Base-by-base conservation (phyloP, 768 basidiomycete genomes). In the Rhodotorula diobovata region DNA sequence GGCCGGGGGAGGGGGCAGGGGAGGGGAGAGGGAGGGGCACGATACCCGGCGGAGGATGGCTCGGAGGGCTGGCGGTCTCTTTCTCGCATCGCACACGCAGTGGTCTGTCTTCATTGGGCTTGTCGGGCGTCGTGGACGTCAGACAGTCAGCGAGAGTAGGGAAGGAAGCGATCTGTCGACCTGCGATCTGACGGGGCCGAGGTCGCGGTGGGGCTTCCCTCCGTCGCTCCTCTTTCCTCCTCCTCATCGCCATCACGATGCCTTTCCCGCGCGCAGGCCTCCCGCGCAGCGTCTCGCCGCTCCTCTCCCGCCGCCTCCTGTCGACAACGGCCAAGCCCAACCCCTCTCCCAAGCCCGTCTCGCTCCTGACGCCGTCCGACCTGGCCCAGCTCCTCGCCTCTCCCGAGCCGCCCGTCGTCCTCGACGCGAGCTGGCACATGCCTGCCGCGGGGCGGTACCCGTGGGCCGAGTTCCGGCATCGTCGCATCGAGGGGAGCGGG, bases 381-480 rank as follows among this genome's bases (percentile, higher is more conserved):
- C 77, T 81, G 62, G 71, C 77, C 39, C 63, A 74, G 45, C 78
- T 81, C 5, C 76, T 78, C 65, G 53, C 75, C 81, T 58, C 80
- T 87, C 59, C 37, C 41, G 66, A 56, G 23, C 69, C 61, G 37
- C 45, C 54, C 43, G 61, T 67, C 82, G 16, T 80, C 89, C 74
- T 83, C 45, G 95, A 98, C 78, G 87, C 88, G 34, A 88, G 87
- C 61, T 97, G 94, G 95, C 89, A 90, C 80, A 96, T 97, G 95
- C 95, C 94, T 61, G 66, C 34, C 18, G 53, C 88, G 45, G 83
- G 87, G 4, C 86, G 93, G 66, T 86, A 86, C 61, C 84, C 89
- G 4, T 80, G 80, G n/a, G 80, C 85, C 41, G 93, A 95, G 80
- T 94, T 87, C 74, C 72, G 68, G 57, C 63, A 55, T 28, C 59